phyloP scores from a whole-genome alignment of 176 grass and related monocot genomes.

The Chloris gayana region DNA sequence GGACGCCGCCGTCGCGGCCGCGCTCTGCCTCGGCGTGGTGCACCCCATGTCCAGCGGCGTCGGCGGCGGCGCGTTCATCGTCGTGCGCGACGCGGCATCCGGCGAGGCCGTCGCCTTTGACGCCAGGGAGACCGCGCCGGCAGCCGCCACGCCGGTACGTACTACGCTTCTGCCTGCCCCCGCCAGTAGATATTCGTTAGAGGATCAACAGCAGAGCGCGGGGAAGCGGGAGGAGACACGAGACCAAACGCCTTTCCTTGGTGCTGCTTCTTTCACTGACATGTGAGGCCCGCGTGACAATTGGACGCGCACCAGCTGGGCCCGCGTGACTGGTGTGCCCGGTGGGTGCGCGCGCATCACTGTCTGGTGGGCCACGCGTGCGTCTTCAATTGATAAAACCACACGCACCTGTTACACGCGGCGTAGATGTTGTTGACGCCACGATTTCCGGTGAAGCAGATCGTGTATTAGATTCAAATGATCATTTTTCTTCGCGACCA shows the following conservation, averaged over 20 bases:
- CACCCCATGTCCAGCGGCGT: slow-evolving; percentile 88
- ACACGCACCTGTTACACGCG: background rate
- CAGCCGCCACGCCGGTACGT: slow-evolving; percentile 64
- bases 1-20: slow-evolving; percentile 68
- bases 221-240: background rate
- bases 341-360: background rate
- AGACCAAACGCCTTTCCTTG: background rate
- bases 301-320: background rate
- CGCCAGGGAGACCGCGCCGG: slow-evolving; percentile 84
- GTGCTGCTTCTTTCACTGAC: background rate
- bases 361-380: slow-evolving; percentile 11
- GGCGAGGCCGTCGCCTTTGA: slow-evolving; percentile 76
- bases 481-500: too few relatives aligned
- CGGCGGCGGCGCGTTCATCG: slow-evolving; percentile 81
- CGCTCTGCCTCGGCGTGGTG: slow-evolving; percentile 87
- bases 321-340: background rate
- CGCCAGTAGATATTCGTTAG: background rate
- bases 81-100: slow-evolving; percentile 61
- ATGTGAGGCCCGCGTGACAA: background rate
- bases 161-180: background rate
- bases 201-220: background rate
- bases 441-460: background rate
- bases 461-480: background rate
- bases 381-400: background rate
- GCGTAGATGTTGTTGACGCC: background rate